Evolutionary conservation across 108 stramenopile species (phyloP), one percentile per base, ranked within the genome.

Genomic region (Poteriospumella lacustris): DNA sequence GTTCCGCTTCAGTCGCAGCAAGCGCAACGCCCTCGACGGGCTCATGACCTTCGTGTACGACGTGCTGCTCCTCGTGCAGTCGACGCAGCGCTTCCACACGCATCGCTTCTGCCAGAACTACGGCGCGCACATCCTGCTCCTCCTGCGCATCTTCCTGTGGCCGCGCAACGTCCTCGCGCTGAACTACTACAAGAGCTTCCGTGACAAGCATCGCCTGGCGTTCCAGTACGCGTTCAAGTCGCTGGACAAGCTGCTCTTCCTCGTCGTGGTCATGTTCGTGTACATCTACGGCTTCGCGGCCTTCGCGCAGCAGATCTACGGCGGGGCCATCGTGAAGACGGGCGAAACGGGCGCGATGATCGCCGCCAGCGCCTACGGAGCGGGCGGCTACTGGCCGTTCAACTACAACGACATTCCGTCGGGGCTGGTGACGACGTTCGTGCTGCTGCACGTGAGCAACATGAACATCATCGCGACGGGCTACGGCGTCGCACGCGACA

Each of bases 401-500:
- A 73, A 73, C 31, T 73, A 33, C 33, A 73, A 73, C 36, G 70
- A 73, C 31, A 73, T 73, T n/a, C 47, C 24, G 47, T 73, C 70
- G 5, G 70, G 44, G 36, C 26, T 73, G 41, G 70, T 26, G 43
- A 73, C 70, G 5, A 44, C 36, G 44, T 73, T 73, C 24, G 36
- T 24, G 41, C 42, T 73, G 44, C 41, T 73, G 5, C 28, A 15
- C 9, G 70, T 73, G n/a, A 73, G 36, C 36, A 73, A 73, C 70
- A 73, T 73, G 70, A n/a, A 73, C 42, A 73, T 73, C 41, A 73
- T 31, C 36, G 31, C 70, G 9, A 24, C 24, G 15, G 70, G 70
- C 9, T 52, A 33, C 5, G 70, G 28, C 5, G 43, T 31, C 31
- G 70, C 47, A 56, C 26, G 31, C 5, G 36, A 73, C 41, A n/a